Conservation (phyloP, 495 filamentous ascomycete species). For the Hypoxylon lienhwacheense region DNA sequence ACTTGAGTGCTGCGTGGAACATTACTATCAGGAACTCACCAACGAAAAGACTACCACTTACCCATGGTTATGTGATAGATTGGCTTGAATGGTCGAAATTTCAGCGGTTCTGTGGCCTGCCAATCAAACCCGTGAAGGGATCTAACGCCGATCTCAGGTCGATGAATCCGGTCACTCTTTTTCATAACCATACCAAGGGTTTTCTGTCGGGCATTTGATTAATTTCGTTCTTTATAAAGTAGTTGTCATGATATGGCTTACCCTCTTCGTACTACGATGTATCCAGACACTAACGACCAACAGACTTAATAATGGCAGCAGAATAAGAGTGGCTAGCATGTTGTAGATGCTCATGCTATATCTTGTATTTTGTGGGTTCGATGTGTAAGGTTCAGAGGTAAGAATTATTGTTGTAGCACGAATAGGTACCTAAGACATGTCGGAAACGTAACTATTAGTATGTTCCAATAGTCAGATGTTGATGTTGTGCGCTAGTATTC, state of each 20-base stretch:
- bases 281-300: background rate
- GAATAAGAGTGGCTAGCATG: background rate
- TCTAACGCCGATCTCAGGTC: conserved; percentile 42
- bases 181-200: background rate
- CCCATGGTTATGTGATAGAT: conserved; percentile 77
- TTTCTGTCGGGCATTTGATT: background rate
- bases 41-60: conserved; percentile 34
- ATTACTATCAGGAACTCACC: background rate
- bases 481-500: too few relatives aligned
- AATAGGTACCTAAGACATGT: too few relatives aligned
- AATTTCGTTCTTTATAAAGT: background rate
- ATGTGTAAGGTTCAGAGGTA: too few relatives aligned
- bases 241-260: background rate
- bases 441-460: too few relatives aligned
- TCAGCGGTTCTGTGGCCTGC: conserved; percentile 57
- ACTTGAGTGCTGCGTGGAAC: conserved; percentile 46
- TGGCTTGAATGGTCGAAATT: conserved; percentile 69
- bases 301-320: background rate
- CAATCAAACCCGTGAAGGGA: conserved; percentile 64
- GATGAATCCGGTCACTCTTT: background rate
- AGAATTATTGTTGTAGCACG: too few relatives aligned
- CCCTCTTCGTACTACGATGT: background rate
- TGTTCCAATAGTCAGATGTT: too few relatives aligned
- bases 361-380: too few relatives aligned
- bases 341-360: background rate